Percentiles rank a stretch among this genome's conserved stretches.
These are phyloP conservation scores for Kwoniella botswanensis DNA, from an alignment of 768 basidiomycete species.

Conservation along the genomic window DNA sequence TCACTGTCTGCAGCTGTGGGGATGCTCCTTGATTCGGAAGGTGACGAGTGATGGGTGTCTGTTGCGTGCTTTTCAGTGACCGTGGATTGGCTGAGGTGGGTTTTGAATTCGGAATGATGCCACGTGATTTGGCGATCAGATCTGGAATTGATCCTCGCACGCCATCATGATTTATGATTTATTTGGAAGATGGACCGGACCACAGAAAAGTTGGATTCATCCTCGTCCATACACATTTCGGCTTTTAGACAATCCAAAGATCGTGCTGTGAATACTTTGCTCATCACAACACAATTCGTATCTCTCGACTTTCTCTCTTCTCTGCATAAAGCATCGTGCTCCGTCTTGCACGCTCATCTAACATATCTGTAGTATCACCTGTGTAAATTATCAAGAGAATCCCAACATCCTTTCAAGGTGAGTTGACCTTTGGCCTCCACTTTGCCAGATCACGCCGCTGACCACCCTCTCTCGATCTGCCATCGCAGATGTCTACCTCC, in stretches of 20 bases:
- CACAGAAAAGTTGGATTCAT: not conserved
- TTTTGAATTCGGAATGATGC: conserved; percentile 15
- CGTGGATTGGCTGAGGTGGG: conserved; percentile 2
- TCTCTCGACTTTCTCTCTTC: not conserved
- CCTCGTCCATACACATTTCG: conserved; percentile 18
- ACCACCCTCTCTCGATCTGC: not conserved
- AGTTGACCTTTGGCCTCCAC: conserved; percentile 14
- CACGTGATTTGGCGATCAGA: conserved; percentile 12
- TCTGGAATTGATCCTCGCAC: conserved; percentile 18
- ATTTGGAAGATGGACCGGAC: not conserved
- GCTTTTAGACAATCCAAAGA: conserved; percentile 8
- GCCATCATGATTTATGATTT: conserved; percentile 9
- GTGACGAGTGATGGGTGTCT: not conserved
- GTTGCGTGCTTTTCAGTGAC: conserved; percentile 9
- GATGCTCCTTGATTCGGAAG: not conserved
- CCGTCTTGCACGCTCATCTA: not conserved
- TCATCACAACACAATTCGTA: not conserved
- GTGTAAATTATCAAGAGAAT: not conserved
- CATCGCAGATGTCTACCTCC: conserved; percentile 19
- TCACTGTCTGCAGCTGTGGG: conserved; percentile 7
- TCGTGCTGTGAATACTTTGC: not conserved
- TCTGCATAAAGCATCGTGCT: not conserved
- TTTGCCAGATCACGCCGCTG: conserved; percentile 1
- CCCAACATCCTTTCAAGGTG: conserved; percentile 23
- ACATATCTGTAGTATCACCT: not conserved